Conservation (phyloP, 192 early-diverging fungal species). For the Coemansia sp. region DNA sequence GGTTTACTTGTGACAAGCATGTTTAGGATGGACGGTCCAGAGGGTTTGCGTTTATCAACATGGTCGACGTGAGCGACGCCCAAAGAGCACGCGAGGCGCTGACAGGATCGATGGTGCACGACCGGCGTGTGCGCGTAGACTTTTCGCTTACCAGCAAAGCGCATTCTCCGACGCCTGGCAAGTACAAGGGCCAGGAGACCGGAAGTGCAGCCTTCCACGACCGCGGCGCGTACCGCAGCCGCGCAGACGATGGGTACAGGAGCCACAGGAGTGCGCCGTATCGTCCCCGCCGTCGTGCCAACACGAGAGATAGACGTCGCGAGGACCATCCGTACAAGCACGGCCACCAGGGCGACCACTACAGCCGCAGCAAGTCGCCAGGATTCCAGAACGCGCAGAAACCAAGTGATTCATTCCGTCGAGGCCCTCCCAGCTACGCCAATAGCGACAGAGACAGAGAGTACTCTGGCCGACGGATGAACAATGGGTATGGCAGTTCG, state of each 20-base stretch:
- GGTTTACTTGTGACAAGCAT: background rate
- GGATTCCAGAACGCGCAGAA: conserved; percentile 4
- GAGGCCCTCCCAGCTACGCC: conserved; percentile 3
- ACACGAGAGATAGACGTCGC: conserved; percentile 41
- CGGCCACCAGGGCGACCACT: conserved; percentile 5
- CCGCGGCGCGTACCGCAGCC: background rate
- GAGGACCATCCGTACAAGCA: conserved; percentile 25
- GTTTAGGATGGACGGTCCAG: conserved; percentile 48
- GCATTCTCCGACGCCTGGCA: conserved; percentile 33
- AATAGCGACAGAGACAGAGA: conserved; percentile 11
- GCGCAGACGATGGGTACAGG: background rate
- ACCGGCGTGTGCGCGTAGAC: conserved; percentile 47
- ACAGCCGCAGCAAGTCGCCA: conserved; percentile 46
- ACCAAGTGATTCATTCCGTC: conserved; percentile 11
- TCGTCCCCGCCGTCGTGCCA: conserved; percentile 32
- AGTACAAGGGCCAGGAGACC: conserved; percentile 39
- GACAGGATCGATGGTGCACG: conserved; percentile 28
- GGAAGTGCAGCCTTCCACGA: background rate
- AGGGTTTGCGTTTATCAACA: conserved; percentile 48
- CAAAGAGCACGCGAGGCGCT: conserved; percentile 32
- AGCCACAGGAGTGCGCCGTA: conserved; percentile 10
- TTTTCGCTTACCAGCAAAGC: conserved; percentile 41
- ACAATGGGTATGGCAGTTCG: conserved; percentile 14
- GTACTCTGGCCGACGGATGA: conserved; percentile 10
- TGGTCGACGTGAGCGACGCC: conserved; percentile 32